Evolutionary conservation across 306 rosid genomes (phyloP).

Genomic region (Vigna reflexopilosa): DNA sequence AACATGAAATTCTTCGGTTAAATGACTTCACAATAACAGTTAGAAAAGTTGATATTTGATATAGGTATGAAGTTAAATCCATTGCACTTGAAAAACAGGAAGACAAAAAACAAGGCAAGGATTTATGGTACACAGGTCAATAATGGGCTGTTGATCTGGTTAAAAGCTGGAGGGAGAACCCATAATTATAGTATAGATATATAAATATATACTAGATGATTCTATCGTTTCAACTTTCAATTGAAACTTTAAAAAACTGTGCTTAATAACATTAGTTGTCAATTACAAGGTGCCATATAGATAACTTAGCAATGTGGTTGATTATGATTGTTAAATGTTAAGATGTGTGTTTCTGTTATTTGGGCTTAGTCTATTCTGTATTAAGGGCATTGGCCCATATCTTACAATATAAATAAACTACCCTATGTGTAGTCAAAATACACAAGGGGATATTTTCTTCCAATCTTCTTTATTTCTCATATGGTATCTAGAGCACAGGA

Average conservation of each 20-base stretch:
- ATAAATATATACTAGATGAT: not conserved
- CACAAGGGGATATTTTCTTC: no score
- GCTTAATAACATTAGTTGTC: not conserved
- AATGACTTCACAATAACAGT: constrained; percentile 15
- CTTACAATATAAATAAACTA: no score
- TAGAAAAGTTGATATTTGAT: constrained; percentile 2
- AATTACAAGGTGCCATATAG: constrained; percentile 4
- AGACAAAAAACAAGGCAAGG: constrained; percentile 6
- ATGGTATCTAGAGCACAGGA: no score
- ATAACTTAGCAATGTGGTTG: constrained; percentile 21
- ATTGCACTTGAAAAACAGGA: constrained; percentile 6
- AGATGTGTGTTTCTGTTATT: no score
- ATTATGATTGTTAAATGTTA: no score
- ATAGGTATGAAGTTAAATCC: constrained; percentile 13
- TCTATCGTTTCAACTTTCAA: constrained; percentile 12
- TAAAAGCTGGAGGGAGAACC: constrained; percentile 18
- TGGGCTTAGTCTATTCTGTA: no score
- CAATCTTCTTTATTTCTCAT: no score
- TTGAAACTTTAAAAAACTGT: not conserved
- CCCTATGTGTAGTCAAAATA: no score
- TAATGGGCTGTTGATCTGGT: not conserved
- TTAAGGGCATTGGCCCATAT: no score
- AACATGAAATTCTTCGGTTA: constrained; percentile 29
- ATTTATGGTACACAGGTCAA: constrained; percentile 23
- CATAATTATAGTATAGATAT: not conserved